Evolutionary conservation across 306 rosid species (phyloP).

Genomic region (Lupinus albus): DNA sequence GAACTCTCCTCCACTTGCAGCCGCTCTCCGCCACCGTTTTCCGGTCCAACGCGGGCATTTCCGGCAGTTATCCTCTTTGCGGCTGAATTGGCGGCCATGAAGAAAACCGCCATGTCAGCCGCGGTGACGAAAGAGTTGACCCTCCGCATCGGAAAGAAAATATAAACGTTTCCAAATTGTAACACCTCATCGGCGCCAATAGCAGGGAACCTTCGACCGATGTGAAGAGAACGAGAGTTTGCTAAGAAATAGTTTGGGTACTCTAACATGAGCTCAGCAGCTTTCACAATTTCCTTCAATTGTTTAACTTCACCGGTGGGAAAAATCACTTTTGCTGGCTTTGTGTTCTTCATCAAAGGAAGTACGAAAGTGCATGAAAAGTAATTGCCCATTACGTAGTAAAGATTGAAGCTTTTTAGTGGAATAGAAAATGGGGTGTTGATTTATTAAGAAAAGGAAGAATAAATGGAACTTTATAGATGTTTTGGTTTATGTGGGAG

Average conservation of each 20-base stretch:
- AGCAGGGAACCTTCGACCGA: slow-evolving; percentile 71
- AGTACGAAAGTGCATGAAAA: slow-evolving; percentile 68
- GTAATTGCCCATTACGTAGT: slow-evolving; percentile 69
- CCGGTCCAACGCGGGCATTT: slow-evolving; percentile 53
- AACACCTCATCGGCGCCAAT: slow-evolving; percentile 80
- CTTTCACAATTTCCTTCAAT: slow-evolving; percentile 57
- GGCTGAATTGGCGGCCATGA: slow-evolving; percentile 78
- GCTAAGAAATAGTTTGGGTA: slow-evolving; percentile 59
- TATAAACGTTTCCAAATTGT: slow-evolving; percentile 70
- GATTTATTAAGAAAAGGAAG: background rate
- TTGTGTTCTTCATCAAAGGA: slow-evolving; percentile 65
- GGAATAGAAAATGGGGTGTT: background rate
- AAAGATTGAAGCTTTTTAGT: background rate
- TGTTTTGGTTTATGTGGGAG: background rate
- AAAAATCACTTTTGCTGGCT: slow-evolving; percentile 64
- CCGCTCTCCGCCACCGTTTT: slow-evolving; percentile 10
- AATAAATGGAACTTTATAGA: background rate
- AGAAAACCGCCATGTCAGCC: slow-evolving; percentile 71
- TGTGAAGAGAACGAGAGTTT: slow-evolving; percentile 65
- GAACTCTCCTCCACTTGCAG: background rate
- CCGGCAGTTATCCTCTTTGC: slow-evolving; percentile 60
- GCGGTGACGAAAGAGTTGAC: slow-evolving; percentile 66
- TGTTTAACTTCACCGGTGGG: slow-evolving; percentile 81
- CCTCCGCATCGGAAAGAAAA: slow-evolving; percentile 78
- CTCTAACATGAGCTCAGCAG: slow-evolving; percentile 92